Conservation (phyloP, 1,284 basidiomycete genomes). For the Ceratobasidium sp. region DNA sequence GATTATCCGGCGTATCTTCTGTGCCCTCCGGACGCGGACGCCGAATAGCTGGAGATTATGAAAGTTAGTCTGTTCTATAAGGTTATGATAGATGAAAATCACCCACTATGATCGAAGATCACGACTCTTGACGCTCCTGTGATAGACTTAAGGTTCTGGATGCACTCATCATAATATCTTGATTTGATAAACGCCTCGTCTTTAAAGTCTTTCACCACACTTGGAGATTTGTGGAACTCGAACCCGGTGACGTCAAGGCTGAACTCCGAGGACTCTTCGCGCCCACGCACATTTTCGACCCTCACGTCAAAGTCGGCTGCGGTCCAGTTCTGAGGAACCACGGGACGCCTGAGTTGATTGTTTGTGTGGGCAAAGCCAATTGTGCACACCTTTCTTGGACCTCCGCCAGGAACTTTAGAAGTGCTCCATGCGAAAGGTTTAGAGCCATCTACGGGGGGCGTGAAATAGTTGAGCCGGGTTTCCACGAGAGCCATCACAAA, state of each 20-base stretch:
- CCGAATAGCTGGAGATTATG: slow-evolving; percentile 60
- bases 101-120: slow-evolving; percentile 74
- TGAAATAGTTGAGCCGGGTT: slow-evolving; percentile 47
- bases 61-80: neutral
- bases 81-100: neutral
- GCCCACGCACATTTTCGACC: slow-evolving; percentile 71
- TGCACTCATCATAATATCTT: slow-evolving; percentile 73
- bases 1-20: slow-evolving; percentile 58
- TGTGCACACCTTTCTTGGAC: slow-evolving; percentile 19
- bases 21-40: slow-evolving; percentile 59
- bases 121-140: slow-evolving; percentile 72
- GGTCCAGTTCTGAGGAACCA: slow-evolving; percentile 64
- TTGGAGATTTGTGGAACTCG: slow-evolving; percentile 62
- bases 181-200: slow-evolving; percentile 65
- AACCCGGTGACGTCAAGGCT: slow-evolving; percentile 71
- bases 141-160: slow-evolving; percentile 69
- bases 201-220: slow-evolving; percentile 53
- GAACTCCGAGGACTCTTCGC: slow-evolving; percentile 57
- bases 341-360: slow-evolving; percentile 60
- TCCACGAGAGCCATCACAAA: slow-evolving; percentile 40
- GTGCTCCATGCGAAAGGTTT: slow-evolving; percentile 41
- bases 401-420: neutral
- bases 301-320: slow-evolving; percentile 54
- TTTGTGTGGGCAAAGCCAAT: slow-evolving; percentile 49
- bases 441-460: slow-evolving; percentile 49